These are phyloP conservation scores for Trichoderma sp. DNA, from an alignment of 2,329 filamentous ascomycete species.

Conservation along the genomic window DNA sequence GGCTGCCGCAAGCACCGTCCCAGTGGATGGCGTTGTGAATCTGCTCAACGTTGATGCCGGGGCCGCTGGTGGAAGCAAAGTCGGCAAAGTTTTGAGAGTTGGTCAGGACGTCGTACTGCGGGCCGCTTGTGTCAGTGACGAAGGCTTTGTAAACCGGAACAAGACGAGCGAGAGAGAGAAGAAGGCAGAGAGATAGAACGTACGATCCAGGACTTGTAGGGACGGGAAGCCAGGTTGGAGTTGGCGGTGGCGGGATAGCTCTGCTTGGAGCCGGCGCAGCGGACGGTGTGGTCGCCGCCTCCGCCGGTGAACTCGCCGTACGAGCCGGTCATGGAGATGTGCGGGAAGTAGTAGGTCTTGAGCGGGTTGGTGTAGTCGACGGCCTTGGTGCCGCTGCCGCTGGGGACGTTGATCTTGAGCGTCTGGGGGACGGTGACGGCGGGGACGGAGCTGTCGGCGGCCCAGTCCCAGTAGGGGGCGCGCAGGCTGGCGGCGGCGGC, in stretches of 20 bases:
- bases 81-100: slow-evolving; percentile 41
- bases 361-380: slow-evolving; percentile 55
- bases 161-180: no score
- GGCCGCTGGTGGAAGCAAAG: slow-evolving; percentile 41
- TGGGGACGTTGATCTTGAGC: slow-evolving; percentile 47
- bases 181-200: slow-evolving; percentile 30
- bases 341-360: slow-evolving; percentile 54
- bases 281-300: slow-evolving; percentile 43
- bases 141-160: no score
- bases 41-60: slow-evolving; percentile 47
- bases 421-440: slow-evolving; percentile 41
- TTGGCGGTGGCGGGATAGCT: slow-evolving; percentile 47
- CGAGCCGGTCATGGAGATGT: slow-evolving; percentile 41
- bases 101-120: slow-evolving; percentile 48
- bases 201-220: slow-evolving; percentile 48
- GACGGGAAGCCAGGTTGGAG: slow-evolving; percentile 36
- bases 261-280: slow-evolving; percentile 43
- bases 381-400: slow-evolving; percentile 37
- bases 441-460: slow-evolving; percentile 47
- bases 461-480: slow-evolving; percentile 61
- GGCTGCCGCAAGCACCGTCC: slow-evolving; percentile 45
- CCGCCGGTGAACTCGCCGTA: slow-evolving; percentile 43
- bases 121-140: slow-evolving; percentile 22
- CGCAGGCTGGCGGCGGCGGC: slow-evolving; percentile 51
- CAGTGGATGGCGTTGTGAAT: slow-evolving; percentile 50